Base-by-base conservation (phyloP, 2,329 filamentous ascomycete species). In the Akanthomyces dipterigenus region DNA sequence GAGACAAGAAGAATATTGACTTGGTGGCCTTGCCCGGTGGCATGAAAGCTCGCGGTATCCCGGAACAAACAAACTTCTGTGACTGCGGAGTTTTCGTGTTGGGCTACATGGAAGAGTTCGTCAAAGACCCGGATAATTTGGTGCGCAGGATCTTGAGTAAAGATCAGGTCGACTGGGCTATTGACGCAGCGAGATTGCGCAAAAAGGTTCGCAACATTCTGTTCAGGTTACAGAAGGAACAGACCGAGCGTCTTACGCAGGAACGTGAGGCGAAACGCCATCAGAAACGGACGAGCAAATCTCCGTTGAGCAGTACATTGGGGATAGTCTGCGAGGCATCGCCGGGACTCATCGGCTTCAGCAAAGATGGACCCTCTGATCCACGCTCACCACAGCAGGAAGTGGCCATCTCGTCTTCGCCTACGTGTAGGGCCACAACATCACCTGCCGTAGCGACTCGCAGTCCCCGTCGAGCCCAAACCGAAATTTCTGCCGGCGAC, bases 21-120 rank as follows among this genome's bases (percentile, higher is more conserved):
- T 69, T 83, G 49, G 66, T 73, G 31, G 70, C 73, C 16, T 38
- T 66, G 43, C 69, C 72, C 3, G 68, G 77, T 34, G 79, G 79
- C 4, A 86, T 90, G 78, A 91, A 86, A 43, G 90, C 90, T 5
- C 88, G 84, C 63, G 80, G 82, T 8, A 88, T 97, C 16, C 93
- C 95, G 0, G 76, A 83, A 63, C 95, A 99, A 72, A 76, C 84
- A 54, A 98, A 99, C 70, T 89, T 82, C 67, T 93, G 85, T 64
- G 95, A 99, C 71, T 99, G 95, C 69, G 95, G 95, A 9, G 77
- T 97, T 0, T 99, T 89, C 67, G 77, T 98, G 3, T 77, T 97
- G 4, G 89, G 88, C 2, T 99, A 98, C 69, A 80, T 96, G 58
- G 84, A 91, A 65, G 86, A 89, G 65, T 96, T 99, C 65, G 81